Conservation (phyloP, 805 yeast species). For the Yueomyces sp. region DNA sequence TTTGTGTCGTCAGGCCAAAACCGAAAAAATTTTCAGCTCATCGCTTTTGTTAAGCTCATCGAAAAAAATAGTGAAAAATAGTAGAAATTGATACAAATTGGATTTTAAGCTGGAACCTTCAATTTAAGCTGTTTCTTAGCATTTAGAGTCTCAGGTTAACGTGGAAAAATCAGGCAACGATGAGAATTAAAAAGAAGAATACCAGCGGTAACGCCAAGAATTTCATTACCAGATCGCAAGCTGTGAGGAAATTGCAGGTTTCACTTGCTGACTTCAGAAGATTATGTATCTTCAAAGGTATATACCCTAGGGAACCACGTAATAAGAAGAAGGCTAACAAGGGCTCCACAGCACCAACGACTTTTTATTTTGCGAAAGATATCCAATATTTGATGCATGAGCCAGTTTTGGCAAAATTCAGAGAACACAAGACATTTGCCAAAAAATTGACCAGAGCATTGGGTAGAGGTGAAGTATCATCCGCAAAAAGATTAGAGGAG, state of each 20-base stretch:
- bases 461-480: constrained; percentile 82
- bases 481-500: constrained; percentile 75
- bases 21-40: too few species aligned
- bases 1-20: too few species aligned
- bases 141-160: too few species aligned
- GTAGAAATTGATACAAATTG: too few species aligned
- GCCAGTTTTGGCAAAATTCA: constrained; percentile 79
- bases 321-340: constrained; percentile 94
- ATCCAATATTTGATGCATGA: constrained; percentile 92
- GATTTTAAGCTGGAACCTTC: too few species aligned
- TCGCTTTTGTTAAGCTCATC: too few species aligned
- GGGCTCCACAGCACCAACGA: constrained; percentile 93
- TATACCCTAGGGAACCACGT: constrained; percentile 92
- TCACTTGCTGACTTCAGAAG: constrained; percentile 94
- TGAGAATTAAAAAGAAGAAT: constrained; percentile 71
- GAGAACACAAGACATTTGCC: constrained; percentile 92
- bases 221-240: constrained; percentile 89
- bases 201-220: constrained; percentile 82
- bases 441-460: constrained; percentile 80
- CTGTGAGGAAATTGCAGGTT: constrained; percentile 80
- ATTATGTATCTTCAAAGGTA: constrained; percentile 94
- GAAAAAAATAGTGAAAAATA: too few species aligned
- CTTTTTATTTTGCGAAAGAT: constrained; percentile 88
- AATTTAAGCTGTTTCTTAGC: too few species aligned
- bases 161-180: constrained; percentile 9